Conservation (phyloP, 2,329 filamentous ascomycete species). For the Diaporthe nobilis region DNA sequence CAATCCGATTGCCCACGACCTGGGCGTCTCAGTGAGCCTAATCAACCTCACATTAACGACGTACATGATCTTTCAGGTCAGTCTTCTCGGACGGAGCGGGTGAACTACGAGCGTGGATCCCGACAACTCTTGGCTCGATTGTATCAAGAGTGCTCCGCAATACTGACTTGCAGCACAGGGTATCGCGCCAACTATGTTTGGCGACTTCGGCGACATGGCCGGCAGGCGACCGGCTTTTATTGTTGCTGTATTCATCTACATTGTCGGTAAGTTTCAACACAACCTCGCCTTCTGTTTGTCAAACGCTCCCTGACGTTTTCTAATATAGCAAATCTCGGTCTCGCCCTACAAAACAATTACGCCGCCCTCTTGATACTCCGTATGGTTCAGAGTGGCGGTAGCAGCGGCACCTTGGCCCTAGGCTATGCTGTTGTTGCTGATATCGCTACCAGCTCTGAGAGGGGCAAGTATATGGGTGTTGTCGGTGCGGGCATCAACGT, state of each 20-base stretch:
- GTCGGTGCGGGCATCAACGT: slow-evolving; percentile 72
- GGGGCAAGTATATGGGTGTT: slow-evolving; percentile 81
- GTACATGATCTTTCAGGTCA: slow-evolving; percentile 72
- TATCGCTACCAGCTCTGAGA: slow-evolving; percentile 76
- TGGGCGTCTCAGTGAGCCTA: slow-evolving; percentile 55
- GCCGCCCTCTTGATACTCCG: slow-evolving; percentile 72
- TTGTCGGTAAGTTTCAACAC: slow-evolving; percentile 50
- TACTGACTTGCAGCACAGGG: slow-evolving; percentile 50
- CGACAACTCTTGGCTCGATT: not conserved
- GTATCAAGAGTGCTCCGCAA: not conserved
- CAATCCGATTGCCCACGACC: slow-evolving; percentile 54
- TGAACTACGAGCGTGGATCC: not conserved
- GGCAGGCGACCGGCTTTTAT: slow-evolving; percentile 75
- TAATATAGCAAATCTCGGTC: slow-evolving; percentile 66
- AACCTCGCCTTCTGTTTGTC: no score
- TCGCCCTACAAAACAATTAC: slow-evolving; percentile 71
- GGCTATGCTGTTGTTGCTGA: slow-evolving; percentile 81
- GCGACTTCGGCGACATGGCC: slow-evolving; percentile 72
- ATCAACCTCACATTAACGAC: slow-evolving; percentile 69
- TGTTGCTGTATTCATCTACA: slow-evolving; percentile 69
- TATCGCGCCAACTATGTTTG: slow-evolving; percentile 72
- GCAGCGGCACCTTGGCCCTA: slow-evolving; percentile 79
- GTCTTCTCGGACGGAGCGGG: not conserved
- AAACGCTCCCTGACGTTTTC: not conserved
- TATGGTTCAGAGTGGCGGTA: slow-evolving; percentile 74